phyloP scores from a whole-genome alignment of 2,329 filamentous ascomycete species.

The Alternaria brassicicola region DNA sequence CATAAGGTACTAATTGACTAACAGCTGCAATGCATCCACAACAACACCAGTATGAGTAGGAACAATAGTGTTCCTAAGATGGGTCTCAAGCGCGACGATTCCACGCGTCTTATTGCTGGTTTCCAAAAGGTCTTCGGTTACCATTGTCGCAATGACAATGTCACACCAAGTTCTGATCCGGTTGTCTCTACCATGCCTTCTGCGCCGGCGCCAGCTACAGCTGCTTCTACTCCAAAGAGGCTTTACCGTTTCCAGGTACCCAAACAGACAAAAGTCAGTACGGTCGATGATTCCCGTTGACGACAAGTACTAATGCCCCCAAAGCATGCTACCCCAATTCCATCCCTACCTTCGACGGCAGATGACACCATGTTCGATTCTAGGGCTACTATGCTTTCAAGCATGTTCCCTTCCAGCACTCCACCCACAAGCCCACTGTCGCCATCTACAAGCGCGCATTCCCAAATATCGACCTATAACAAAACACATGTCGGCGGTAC shows the following conservation, averaged over 20 bases:
- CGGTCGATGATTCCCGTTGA: background rate
- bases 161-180: background rate
- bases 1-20: background rate
- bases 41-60: background rate
- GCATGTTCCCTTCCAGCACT: background rate
- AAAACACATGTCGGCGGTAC: background rate
- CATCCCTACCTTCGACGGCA: background rate
- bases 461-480: background rate
- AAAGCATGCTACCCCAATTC: background rate
- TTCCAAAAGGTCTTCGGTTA: conserved; percentile 1
- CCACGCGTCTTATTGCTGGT: background rate
- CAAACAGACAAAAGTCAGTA: background rate
- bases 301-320: background rate
- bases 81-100: background rate
- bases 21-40: background rate
- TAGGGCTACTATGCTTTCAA: background rate
- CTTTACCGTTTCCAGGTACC: conserved; percentile 2
- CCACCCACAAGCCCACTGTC: background rate
- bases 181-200: background rate
- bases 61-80: background rate
- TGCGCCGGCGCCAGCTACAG: background rate
- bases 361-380: background rate
- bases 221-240: background rate
- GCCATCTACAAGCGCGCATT: background rate
- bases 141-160: background rate